These are phyloP conservation scores for Geotrichum cucujoidarum DNA, from an alignment of 1,139 yeast genomes.

Conservation along the genomic window DNA sequence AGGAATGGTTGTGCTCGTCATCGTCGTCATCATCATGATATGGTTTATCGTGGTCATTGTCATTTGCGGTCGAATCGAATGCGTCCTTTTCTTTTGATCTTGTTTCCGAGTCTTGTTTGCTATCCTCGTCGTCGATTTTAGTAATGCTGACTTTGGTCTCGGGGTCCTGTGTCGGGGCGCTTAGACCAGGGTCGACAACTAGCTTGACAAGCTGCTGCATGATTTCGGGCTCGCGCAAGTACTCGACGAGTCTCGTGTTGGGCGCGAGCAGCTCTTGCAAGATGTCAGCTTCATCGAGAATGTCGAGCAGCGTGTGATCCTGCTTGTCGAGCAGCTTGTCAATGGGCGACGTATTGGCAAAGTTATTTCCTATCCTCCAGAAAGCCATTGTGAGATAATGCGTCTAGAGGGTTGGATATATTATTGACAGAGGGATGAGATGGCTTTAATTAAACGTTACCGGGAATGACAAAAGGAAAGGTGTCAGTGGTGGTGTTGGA, in stretches of 20 bases:
- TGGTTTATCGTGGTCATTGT: background rate
- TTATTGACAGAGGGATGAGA: too few species aligned
- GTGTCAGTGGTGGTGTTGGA: too few species aligned
- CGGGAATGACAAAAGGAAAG: too few species aligned
- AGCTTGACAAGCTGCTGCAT: slow-evolving; percentile 61
- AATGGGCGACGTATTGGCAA: slow-evolving; percentile 68
- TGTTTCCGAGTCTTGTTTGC: background rate
- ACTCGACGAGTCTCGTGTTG: slow-evolving; percentile 75
- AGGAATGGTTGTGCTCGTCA: slow-evolving; percentile 23
- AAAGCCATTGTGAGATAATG: slow-evolving; percentile 46
- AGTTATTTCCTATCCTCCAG: slow-evolving; percentile 89
- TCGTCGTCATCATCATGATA: background rate
- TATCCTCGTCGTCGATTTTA: background rate
- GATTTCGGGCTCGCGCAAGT: slow-evolving; percentile 68
- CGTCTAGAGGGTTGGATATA: too few species aligned
- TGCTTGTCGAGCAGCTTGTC: slow-evolving; percentile 64
- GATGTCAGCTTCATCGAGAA: slow-evolving; percentile 81
- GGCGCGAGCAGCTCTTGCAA: slow-evolving; percentile 79
- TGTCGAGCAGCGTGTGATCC: slow-evolving; percentile 52
- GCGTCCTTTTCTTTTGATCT: background rate
- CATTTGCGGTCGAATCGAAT: background rate
- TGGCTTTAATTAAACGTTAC: too few species aligned
- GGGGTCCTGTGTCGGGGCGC: background rate
- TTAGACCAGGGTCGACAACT: slow-evolving; percentile 43
- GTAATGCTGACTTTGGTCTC: background rate